A percentile compares a stretch with the other conserved stretches of the same genome.
phyloP scores from a whole-genome alignment of 805 yeast species.

The Teunomyces funiuensis region DNA sequence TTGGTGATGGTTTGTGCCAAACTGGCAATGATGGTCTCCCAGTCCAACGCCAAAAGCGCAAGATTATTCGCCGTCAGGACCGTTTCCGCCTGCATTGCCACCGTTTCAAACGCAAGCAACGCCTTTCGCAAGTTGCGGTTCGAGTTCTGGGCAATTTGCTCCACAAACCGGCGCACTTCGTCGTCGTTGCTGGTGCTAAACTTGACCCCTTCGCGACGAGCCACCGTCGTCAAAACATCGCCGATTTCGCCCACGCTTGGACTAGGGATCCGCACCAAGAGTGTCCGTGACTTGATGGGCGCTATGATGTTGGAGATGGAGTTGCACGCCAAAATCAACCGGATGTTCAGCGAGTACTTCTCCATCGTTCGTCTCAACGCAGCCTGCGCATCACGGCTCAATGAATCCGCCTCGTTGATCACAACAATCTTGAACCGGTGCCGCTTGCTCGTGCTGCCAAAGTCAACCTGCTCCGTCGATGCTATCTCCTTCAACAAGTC shows the following conservation, averaged over 20 bases:
- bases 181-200: conserved; percentile 41
- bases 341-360: conserved; percentile 82
- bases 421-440: conserved; percentile 76
- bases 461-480: conserved; percentile 92
- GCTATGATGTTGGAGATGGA: conserved; percentile 89
- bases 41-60: conserved; percentile 71
- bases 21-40: conserved; percentile 78
- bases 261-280: conserved; percentile 83
- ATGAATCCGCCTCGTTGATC: conserved; percentile 87
- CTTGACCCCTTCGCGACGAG: conserved; percentile 51
- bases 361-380: conserved; percentile 96
- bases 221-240: conserved; percentile 53
- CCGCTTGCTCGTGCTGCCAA: conserved; percentile 46
- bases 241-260: conserved; percentile 65
- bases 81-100: conserved; percentile 65
- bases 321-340: conserved; percentile 82
- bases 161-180: conserved; percentile 37
- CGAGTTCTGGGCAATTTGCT: conserved; percentile 52
- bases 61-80: conserved; percentile 41
- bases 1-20: conserved; percentile 60
- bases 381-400: conserved; percentile 92
- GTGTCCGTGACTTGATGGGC: conserved; percentile 91
- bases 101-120: conserved; percentile 76
- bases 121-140: conserved; percentile 78
- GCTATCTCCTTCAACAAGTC: conserved; percentile 93